Evolutionary conservation across 2,329 filamentous ascomycete species (phyloP).

Genomic region (Aspergillus tanneri): DNA sequence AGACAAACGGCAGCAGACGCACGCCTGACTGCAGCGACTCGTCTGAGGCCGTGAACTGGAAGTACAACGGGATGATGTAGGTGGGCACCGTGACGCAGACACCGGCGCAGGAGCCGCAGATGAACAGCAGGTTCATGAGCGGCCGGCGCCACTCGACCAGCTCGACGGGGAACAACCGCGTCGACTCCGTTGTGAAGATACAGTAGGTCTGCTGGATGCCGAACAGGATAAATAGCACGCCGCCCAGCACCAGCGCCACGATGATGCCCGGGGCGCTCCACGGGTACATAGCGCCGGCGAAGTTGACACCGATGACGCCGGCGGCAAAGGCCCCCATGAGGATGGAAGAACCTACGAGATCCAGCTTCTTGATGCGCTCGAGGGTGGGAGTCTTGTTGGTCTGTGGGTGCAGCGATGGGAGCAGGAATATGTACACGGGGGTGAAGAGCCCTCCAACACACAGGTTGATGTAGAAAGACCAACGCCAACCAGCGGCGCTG

Average conservation of each 20-base stretch:
- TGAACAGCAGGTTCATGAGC: slow-evolving; percentile 45
- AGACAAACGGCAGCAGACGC: slow-evolving; percentile 33
- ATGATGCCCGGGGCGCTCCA: slow-evolving; percentile 44
- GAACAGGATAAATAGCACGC: slow-evolving; percentile 47
- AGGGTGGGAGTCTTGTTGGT: slow-evolving; percentile 31
- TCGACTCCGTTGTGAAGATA: slow-evolving; percentile 46
- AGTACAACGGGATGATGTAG: slow-evolving; percentile 57
- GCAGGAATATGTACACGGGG: not conserved
- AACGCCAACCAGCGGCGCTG: slow-evolving; percentile 30
- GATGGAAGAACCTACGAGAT: slow-evolving; percentile 45
- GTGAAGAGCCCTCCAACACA: slow-evolving; percentile 2
- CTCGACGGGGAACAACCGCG: slow-evolving; percentile 52
- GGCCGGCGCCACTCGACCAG: slow-evolving; percentile 42
- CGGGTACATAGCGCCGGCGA: slow-evolving; percentile 51
- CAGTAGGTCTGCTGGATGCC: slow-evolving; percentile 44
- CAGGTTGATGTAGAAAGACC: slow-evolving; percentile 59
- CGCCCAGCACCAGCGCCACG: slow-evolving; percentile 34
- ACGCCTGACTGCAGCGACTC: slow-evolving; percentile 26
- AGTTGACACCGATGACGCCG: slow-evolving; percentile 50
- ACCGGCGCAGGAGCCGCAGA: slow-evolving; percentile 33
- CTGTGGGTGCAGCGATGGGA: too few relatives aligned
- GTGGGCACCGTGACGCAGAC: slow-evolving; percentile 34
- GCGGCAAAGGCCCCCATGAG: slow-evolving; percentile 43
- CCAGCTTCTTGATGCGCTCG: slow-evolving; percentile 34
- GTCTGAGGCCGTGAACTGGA: slow-evolving; percentile 52